Conservation (phyloP, 2,329 filamentous ascomycete species). For the Paecilomyces niveus region DNA sequence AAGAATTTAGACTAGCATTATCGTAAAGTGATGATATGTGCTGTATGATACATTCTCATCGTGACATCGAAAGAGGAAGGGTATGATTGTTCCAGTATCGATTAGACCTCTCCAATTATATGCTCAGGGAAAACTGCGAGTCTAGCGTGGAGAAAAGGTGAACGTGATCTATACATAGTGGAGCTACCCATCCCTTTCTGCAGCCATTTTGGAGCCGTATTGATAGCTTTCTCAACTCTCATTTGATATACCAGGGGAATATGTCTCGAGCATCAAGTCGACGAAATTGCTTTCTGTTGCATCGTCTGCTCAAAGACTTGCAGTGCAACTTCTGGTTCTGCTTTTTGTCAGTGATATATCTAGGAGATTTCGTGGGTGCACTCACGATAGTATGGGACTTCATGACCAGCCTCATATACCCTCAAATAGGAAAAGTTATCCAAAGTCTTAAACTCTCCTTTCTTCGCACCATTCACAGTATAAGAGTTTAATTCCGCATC, state of each 20-base stretch:
- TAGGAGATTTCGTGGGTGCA: background rate
- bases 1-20: no score
- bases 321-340: background rate
- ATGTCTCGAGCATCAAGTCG: background rate
- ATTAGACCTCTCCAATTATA: no score
- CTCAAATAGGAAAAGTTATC: conserved; percentile 45
- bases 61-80: background rate
- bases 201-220: no score
- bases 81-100: no score
- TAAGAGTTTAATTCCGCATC: conserved; percentile 28
- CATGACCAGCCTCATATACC: conserved; percentile 44
- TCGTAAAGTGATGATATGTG: no score
- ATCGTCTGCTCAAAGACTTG: conserved; percentile 53
- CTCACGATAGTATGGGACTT: conserved; percentile 45
- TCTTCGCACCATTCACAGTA: conserved; percentile 41
- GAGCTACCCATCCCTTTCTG: no score
- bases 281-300: background rate
- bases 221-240: no score
- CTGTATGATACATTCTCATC: background rate
- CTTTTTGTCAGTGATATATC: conserved; percentile 36
- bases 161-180: no score
- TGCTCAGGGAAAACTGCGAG: no score
- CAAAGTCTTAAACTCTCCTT: conserved; percentile 45
- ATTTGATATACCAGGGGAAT: no score
- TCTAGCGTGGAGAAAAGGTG: no score